These are phyloP conservation scores for Crithidia brevicula DNA, from an alignment of 208 protist species.

Conservation along the genomic window DNA sequence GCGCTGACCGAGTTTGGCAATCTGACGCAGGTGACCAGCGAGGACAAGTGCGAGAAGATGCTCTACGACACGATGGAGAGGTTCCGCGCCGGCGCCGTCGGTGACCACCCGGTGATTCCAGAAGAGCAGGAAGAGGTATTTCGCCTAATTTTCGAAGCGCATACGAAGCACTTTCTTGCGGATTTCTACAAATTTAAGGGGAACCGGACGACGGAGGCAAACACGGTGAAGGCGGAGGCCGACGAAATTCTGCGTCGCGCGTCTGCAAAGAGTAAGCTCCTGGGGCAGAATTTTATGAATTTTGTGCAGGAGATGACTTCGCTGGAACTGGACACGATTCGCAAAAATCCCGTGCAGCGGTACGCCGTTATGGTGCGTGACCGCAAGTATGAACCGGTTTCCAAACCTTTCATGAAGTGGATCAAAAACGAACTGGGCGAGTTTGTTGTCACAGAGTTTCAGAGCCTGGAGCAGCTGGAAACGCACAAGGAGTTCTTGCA, in stretches of 20 bases:
- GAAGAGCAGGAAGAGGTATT: conserved; percentile 79
- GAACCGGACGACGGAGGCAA: conserved; percentile 72
- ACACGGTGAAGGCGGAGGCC: conserved; percentile 74
- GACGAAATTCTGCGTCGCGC: conserved; percentile 82
- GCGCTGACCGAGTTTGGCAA: conserved; percentile 85
- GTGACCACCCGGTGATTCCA: conserved; percentile 77
- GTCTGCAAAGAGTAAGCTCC: conserved; percentile 85
- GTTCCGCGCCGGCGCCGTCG: conserved; percentile 76
- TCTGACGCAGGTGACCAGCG: conserved; percentile 77
- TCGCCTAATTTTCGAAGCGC: conserved; percentile 81
- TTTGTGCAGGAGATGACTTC: conserved; percentile 92
- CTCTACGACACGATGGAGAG: conserved; percentile 78
- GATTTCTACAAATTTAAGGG: conserved; percentile 90
- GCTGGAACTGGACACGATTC: conserved; percentile 83
- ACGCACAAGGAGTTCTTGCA: conserved; percentile 75
- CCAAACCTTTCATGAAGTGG: conserved; percentile 88
- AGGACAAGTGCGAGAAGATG: conserved; percentile 83
- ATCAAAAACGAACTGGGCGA: conserved; percentile 78
- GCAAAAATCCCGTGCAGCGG: conserved; percentile 88
- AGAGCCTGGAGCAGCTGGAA: conserved; percentile 79
- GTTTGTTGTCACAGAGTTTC: conserved; percentile 73
- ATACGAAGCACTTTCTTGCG: conserved; percentile 88
- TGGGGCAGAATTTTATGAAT: conserved; percentile 88
- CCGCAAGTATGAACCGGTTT: conserved; percentile 73
- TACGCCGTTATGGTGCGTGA: conserved; percentile 82